Evolutionary conservation across 805 yeast genomes (phyloP).

Genomic region (Lipomyces kockii): DNA sequence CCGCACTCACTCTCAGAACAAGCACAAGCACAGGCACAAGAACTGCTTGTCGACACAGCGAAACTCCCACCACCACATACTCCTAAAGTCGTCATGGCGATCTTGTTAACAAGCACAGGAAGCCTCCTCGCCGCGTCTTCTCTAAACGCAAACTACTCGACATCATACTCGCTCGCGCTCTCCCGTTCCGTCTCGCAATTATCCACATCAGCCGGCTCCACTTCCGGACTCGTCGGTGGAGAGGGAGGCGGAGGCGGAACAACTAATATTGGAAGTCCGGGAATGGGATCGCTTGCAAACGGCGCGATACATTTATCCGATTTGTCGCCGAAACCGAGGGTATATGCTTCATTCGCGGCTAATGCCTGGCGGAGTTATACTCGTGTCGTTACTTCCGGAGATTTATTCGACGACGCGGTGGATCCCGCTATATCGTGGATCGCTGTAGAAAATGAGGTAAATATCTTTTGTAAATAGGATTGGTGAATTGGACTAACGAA

Average conservation of each 20-base stretch:
- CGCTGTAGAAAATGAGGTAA: conserved; percentile 39
- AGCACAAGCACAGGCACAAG: background rate
- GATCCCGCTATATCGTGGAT: conserved; percentile 39
- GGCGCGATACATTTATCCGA: conserved; percentile 26
- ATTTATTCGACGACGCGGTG: conserved; percentile 6
- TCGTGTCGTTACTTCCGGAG: background rate
- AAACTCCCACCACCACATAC: conserved; percentile 18
- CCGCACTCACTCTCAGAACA: background rate
- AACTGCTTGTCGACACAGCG: background rate
- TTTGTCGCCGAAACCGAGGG: conserved; percentile 34
- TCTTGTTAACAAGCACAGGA: conserved; percentile 25
- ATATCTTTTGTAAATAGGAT: background rate
- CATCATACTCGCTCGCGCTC: conserved; percentile 23
- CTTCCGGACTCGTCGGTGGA: background rate
- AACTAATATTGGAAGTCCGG: background rate
- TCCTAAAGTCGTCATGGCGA: conserved; percentile 33
- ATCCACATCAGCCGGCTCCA: conserved; percentile 10
- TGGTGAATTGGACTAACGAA: conserved; percentile 19
- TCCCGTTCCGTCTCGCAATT: conserved; percentile 32
- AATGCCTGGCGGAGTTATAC: conserved; percentile 35
- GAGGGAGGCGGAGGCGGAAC: background rate
- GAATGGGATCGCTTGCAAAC: conserved; percentile 9
- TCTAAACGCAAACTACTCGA: conserved; percentile 4
- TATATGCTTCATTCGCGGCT: conserved; percentile 38
- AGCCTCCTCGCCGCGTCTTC: conserved; percentile 30